Conservation (phyloP, 192 early-diverging fungal species). For the Podila verticillata region DNA sequence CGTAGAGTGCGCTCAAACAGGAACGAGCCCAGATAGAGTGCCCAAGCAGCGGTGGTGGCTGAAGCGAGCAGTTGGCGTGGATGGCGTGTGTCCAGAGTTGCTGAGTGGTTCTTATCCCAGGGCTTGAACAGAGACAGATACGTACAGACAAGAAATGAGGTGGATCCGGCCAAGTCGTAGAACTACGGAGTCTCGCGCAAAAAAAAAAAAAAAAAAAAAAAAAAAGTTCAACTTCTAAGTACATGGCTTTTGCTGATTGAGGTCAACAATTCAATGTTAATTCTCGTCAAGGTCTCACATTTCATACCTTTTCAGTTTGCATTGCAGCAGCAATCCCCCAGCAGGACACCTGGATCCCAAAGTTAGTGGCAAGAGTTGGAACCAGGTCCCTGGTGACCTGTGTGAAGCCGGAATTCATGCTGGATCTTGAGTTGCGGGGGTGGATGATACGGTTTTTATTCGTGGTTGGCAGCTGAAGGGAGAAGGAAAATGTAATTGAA, state of each 20-base stretch:
- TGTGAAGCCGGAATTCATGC: not conserved
- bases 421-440: too few species aligned
- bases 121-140: constrained; percentile 36
- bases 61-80: constrained; percentile 47
- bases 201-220: not conserved
- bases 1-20: constrained; percentile 31
- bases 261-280: not conserved
- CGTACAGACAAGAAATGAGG: constrained; percentile 31
- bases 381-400: constrained; percentile 2
- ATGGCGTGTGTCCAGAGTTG: constrained; percentile 1
- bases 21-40: constrained; percentile 37
- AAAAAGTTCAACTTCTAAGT: too few species aligned
- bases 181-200: constrained; percentile 9
- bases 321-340: constrained; percentile 24
- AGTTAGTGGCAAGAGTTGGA: constrained; percentile 18
- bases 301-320: constrained; percentile 48
- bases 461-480: too few species aligned
- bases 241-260: not conserved
- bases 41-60: constrained; percentile 37
- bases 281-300: too few species aligned
- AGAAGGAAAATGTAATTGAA: too few species aligned
- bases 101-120: constrained; percentile 5
- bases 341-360: constrained; percentile 19
- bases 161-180: constrained; percentile 44
- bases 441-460: too few species aligned